phyloP scores from a whole-genome alignment of 2,329 filamentous ascomycete genomes.

The Furcasterigmium sp. region DNA sequence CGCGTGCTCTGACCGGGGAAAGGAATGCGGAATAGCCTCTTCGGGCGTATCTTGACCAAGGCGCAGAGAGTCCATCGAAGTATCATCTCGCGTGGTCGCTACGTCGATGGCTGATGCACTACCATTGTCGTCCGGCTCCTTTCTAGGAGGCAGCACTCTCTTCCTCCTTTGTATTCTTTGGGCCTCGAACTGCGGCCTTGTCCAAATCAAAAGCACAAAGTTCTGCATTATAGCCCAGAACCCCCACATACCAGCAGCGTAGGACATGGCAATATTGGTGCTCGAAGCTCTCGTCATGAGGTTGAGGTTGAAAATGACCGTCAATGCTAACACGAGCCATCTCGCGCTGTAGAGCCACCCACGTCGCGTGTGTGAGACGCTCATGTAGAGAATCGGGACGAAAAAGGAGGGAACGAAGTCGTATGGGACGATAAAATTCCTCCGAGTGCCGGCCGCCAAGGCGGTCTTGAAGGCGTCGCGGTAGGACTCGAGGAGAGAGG shows the following conservation, averaged over 20 bases:
- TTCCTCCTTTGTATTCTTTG: conserved; percentile 40
- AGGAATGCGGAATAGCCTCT: too few species aligned
- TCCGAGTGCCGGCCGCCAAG: conserved; percentile 30
- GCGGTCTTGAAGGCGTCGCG: conserved; percentile 28
- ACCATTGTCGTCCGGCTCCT: too few species aligned
- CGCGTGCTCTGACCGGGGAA: too few species aligned
- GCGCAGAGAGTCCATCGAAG: too few species aligned
- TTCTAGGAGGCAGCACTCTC: conserved; percentile 7
- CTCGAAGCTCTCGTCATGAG: conserved; percentile 39
- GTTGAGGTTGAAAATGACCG: conserved; percentile 37
- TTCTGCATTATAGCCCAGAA: conserved; percentile 46
- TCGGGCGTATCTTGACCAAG: too few species aligned
- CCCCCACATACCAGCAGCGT: conserved; percentile 43
- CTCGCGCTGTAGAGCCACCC: conserved; percentile 44
- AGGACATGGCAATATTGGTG: conserved; percentile 44
- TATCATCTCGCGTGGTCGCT: not conserved
- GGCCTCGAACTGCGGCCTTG: conserved; percentile 50
- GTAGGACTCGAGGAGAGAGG: conserved; percentile 22
- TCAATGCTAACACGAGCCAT: conserved; percentile 42
- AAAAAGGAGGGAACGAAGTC: conserved; percentile 40
- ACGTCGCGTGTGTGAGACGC: conserved; percentile 45
- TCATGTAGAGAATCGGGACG: conserved; percentile 49
- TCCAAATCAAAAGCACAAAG: conserved; percentile 46
- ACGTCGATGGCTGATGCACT: not conserved
- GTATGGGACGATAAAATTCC: conserved; percentile 49